Evolutionary conservation across 495 filamentous ascomycete genomes (phyloP), one percentile per base, ranked within the genome.

Genomic region (Aspergillus kassunensis): DNA sequence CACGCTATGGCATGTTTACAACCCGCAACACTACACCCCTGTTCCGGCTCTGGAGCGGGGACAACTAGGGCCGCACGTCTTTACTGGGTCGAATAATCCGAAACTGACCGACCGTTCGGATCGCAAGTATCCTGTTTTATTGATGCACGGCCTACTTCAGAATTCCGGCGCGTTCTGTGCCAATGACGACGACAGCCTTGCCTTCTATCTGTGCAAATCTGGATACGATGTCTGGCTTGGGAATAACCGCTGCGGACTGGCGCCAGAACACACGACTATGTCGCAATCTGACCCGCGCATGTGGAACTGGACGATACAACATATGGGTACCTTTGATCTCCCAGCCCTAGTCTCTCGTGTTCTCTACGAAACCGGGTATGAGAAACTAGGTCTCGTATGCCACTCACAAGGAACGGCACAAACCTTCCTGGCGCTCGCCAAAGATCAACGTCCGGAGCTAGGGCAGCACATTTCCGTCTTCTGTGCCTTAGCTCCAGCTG

Each of bases 181-280:
- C 53, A 96, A 92, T 66, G 92, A 96, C 64, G 90, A 96, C 56
- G 83, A 88, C 61, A 90, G 86, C 19, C 76, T 97, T 13, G 92
- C 93, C 8, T 97, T 97, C 70, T 96, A 80, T 64, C 83, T 97
- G 23, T 88, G 85, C 74, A 96, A 96, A 65, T 84, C 79, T 0
- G 92, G 92, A n/a, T 97, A 88, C 68, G 92, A 97, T 64, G 89
- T 97, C 44, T 97, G 91, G 91, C 78, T 97, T 4, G 92, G 93
- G 6, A 96, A 96, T 65, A 96, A 96, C 62, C 84, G 92, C 19
- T 97, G 93, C 63, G 93, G 91, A 11, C 87, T 92, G 63, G 62
- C 77, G 1, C 91, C 92, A 2, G 76, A 82, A 54, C 92, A 97
- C 58, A 80, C 77, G 1, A 71, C 84, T 11, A 74, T 97, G 37